A percentile compares a stretch with the other conserved stretches of the same genome.
phyloP scores from a whole-genome alignment of 2,329 filamentous ascomycete genomes.

The Plectosphaerella plurivora region DNA sequence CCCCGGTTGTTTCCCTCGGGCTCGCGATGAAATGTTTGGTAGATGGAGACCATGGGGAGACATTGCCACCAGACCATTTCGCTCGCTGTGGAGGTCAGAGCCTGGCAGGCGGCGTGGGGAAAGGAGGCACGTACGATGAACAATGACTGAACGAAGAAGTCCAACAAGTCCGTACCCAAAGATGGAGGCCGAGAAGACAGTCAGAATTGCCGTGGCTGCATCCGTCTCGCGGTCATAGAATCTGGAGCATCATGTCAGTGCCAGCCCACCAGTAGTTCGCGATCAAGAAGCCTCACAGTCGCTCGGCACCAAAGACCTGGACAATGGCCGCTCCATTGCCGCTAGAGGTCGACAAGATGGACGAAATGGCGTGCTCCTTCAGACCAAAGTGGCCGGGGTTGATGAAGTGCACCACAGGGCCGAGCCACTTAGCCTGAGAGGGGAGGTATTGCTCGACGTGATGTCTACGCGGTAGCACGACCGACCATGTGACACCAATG shows the following conservation, averaged over 20 bases:
- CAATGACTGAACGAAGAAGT: conserved; percentile 6
- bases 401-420: conserved; percentile 8
- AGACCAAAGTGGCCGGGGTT: conserved; percentile 9
- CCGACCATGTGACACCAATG: conserved; percentile 9
- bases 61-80: conserved; percentile 12
- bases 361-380: conserved; percentile 10
- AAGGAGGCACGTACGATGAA: conserved; percentile 4
- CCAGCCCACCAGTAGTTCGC: too few relatives aligned
- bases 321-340: conserved; percentile 10
- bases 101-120: background rate
- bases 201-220: conserved; percentile 8
- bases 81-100: conserved; percentile 1
- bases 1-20: conserved; percentile 5
- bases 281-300: conserved; percentile 1
- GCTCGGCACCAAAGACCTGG: conserved; percentile 8
- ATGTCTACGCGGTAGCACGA: conserved; percentile 8
- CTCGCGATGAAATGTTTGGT: conserved; percentile 9
- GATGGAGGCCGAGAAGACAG: conserved; percentile 7
- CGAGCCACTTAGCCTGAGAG: conserved; percentile 9
- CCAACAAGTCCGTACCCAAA: conserved; percentile 9
- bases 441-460: conserved; percentile 9
- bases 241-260: background rate
- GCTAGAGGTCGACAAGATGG: conserved; percentile 8
- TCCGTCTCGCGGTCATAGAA: conserved; percentile 9
- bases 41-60: conserved; percentile 10